Percentiles rank a stretch among this genome's conserved stretches.
phyloP scores from a whole-genome alignment of 306 rosid genomes.

The Trifolium subterraneum region DNA sequence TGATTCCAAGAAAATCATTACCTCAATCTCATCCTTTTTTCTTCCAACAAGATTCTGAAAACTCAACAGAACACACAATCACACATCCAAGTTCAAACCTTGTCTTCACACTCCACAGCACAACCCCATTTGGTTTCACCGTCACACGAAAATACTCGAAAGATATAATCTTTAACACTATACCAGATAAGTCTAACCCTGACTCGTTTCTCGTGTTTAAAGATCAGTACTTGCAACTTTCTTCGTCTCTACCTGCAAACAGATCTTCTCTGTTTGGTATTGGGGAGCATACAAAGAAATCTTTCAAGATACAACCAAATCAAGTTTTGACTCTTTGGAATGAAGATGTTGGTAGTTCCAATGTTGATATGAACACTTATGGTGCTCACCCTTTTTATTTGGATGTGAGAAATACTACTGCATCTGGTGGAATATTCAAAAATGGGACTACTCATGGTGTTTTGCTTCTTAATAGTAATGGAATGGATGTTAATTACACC shows the following conservation, averaged over 20 bases:
- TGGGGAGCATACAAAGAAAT: constrained; percentile 74
- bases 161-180: constrained; percentile 63
- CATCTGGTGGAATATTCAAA: constrained; percentile 52
- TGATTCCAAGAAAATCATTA: constrained; percentile 50
- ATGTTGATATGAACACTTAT: constrained; percentile 64
- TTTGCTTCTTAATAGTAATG: constrained; percentile 72
- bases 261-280: constrained; percentile 69
- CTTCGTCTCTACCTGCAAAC: constrained; percentile 63
- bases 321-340: constrained; percentile 69
- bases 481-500: constrained; percentile 71
- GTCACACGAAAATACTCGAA: constrained; percentile 64
- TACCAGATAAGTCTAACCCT: constrained; percentile 44
- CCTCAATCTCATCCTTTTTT: background rate
- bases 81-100: constrained; percentile 64
- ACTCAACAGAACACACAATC: background rate
- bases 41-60: background rate
- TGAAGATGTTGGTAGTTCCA: constrained; percentile 57
- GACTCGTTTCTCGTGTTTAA: constrained; percentile 63
- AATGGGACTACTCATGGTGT: constrained; percentile 79
- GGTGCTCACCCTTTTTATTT: constrained; percentile 91
- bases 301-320: constrained; percentile 61
- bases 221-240: constrained; percentile 77
- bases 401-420: constrained; percentile 56
- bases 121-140: constrained; percentile 75
- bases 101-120: constrained; percentile 64